Evolutionary conservation across 169 alveolate genomes (phyloP), one percentile per base, ranked within the genome.

Genomic region (Plasmodium gallinaceum): DNA sequence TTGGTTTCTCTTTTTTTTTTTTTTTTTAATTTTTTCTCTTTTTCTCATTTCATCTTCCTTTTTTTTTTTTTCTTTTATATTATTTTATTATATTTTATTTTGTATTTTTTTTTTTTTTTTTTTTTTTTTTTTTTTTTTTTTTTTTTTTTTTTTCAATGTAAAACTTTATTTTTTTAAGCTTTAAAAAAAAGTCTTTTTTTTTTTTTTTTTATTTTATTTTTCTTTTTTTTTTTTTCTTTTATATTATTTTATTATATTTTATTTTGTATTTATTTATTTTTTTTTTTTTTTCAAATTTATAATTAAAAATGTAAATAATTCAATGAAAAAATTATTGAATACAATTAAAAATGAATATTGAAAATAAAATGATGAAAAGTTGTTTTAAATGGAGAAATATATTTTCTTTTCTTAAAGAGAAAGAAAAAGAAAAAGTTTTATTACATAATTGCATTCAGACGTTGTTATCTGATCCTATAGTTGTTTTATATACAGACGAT

Each of bases 401-500:
- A 14, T 86, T 74, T 65, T 86, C 39, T 86, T 46, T 51, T 64
- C 57, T 26, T 6, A 64, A 26, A 37, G 43, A 54, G 12, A 51
- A 83, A 68, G 74, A 70, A 60, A 70, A 65, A 72, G 72, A 86
- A 58, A 71, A 46, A 12, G 12, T 72, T 24, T 16, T 86, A 39
- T 54, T 86, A 24, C 75, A 86, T 57, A 86, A 86, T 46, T 86
- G 92, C 52, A 86, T 86, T 18, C 88, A 86, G 52, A 86, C 92
- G 7, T 52, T 86, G 48, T 57, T 86, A 48, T 86, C 92, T 14
- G 92, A 86, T 16, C 92, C 92, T 16, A 61, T 86, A 60, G 92
- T 86, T 57, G 92, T 86, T 71, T 73, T 86, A 65, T 86, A 86
- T 66, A 86, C 92, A 16, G 88, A 86, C 37, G 74, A 72, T 54